Evolutionary conservation across 352 stramenopile genomes (phyloP).

Genomic region (Phytopythium litorale): DNA sequence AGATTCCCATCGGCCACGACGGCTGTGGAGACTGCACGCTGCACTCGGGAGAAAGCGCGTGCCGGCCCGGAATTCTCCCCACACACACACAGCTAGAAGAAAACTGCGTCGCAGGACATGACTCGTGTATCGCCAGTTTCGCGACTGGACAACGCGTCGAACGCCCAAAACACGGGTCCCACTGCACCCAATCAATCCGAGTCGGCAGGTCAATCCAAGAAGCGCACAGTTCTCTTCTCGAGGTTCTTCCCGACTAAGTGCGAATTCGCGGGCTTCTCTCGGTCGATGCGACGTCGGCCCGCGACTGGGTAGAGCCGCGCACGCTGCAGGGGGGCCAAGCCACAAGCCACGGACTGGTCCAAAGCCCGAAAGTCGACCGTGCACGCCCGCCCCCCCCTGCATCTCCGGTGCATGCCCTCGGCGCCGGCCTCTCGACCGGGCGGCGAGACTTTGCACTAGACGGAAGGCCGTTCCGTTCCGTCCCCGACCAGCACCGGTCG

Average conservation of each 20-base stretch:
- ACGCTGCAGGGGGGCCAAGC: too few relatives aligned
- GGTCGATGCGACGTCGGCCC: slow-evolving; percentile 21
- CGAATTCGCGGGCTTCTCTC: slow-evolving; percentile 28
- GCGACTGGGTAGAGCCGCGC: slow-evolving; percentile 6
- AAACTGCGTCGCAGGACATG: background rate
- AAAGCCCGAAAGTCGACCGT: background rate
- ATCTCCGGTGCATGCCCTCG: background rate
- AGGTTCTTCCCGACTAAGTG: slow-evolving; percentile 38
- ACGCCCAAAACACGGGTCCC: background rate
- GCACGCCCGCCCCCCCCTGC: too few relatives aligned
- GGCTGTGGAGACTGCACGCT: too few relatives aligned
- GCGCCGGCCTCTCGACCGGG: background rate
- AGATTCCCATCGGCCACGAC: too few relatives aligned
- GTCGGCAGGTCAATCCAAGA: too few relatives aligned
- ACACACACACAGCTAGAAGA: too few relatives aligned
- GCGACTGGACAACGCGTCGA: background rate
- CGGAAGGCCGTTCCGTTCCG: too few relatives aligned
- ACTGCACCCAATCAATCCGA: background rate
- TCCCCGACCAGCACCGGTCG: too few relatives aligned
- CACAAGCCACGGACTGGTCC: too few relatives aligned
- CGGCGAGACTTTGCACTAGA: background rate
- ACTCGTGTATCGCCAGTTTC: background rate
- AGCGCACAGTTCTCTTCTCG: background rate
- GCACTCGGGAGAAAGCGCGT: too few relatives aligned
- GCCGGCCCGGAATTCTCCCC: too few relatives aligned